Evolutionary conservation across 495 filamentous ascomycete genomes (phyloP), one percentile per base, ranked within the genome.

Genomic region (Penicillium canescens): DNA sequence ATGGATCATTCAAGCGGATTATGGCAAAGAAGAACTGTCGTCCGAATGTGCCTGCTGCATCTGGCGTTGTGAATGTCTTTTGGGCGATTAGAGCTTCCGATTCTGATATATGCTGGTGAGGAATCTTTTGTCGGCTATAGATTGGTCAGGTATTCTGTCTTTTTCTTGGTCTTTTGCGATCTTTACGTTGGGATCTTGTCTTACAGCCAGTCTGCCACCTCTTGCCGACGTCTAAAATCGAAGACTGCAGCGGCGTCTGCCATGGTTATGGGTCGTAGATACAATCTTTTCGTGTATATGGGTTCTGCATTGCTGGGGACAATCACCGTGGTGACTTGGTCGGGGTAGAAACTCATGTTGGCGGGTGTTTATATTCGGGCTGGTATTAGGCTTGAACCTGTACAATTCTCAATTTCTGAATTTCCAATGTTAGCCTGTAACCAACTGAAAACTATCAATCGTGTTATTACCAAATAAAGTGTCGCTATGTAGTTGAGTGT

Each of bases 151-250:
- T 1, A 9, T n/a, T 1, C 9, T 33, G 5, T 16, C 13, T 38
- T 3, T 6, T 12, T 16, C 12, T 14, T 7, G 4, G 9, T 7
- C 10, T 31, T 10, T 40, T 34, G 31, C 13, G 20, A n/a, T 18
- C 13, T n/a, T 14, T 33, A 24, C 38, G 11, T 13, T 6, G 26
- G 39, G 34, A 45, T 12, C 12, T 39, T 35, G 16, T 38, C 62
- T 59, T 53, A 70, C 67, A 70, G 50, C 55, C 55, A 70, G n/a
- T 63, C 38, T 10, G 60, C 62, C 14, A 68, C 65, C 4, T 70
- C 65, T 34, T 60, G 62, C 36, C 57, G 52, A 11, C 41, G 36
- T 24, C 64, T 57, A 14, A 57, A 55, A 12, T 58, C 59, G 41
- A 62, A 68, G 1, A 68, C 42, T 3, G 53, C 59, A 1, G 43